Conservation (phyloP, 2,329 filamentous ascomycete genomes). For the Venturia pyrina region DNA sequence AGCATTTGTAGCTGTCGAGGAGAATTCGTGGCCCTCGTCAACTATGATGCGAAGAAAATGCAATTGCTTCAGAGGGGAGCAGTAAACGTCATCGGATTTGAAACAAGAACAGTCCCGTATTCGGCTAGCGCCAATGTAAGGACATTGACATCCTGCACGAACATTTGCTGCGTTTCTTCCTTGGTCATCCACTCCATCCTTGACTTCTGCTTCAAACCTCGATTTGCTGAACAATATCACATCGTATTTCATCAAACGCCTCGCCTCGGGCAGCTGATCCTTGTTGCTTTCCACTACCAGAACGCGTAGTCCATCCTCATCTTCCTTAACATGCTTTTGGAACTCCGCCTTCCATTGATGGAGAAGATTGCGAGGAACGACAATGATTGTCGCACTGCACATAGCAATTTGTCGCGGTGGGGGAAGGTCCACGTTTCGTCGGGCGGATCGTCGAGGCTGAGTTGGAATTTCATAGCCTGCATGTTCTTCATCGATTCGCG, state of each 20-base stretch:
- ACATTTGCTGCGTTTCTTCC: constrained; percentile 9
- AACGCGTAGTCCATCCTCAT: constrained; percentile 45
- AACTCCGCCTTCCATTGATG: constrained; percentile 81
- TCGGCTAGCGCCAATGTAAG: constrained; percentile 35
- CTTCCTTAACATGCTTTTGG: constrained; percentile 55
- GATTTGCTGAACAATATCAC: constrained; percentile 67
- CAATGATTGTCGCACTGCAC: constrained; percentile 60
- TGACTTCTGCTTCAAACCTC: constrained; percentile 60
- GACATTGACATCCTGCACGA: constrained; percentile 23
- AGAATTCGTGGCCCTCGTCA: constrained; percentile 83
- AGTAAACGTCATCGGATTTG: constrained; percentile 31
- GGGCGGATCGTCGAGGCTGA: constrained; percentile 40
- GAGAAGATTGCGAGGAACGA: constrained; percentile 75
- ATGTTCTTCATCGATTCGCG: constrained; percentile 24
- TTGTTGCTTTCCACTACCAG: constrained; percentile 48
- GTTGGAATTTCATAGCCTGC: constrained; percentile 32
- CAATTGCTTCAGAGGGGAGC: constrained; percentile 56
- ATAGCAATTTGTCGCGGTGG: constrained; percentile 40
- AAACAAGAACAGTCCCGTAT: constrained; percentile 36
- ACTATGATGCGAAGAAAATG: constrained; percentile 86
- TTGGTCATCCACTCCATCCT: constrained; percentile 37
- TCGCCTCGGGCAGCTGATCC: constrained; percentile 45
- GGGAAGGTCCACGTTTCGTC: constrained; percentile 27
- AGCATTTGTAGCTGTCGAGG: constrained; percentile 54
- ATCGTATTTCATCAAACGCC: constrained; percentile 57